A percentile compares a stretch with the other conserved stretches of the same genome.
These are phyloP conservation scores for Metschnikowia vanudenii DNA, from an alignment of 805 yeast species.

Conservation along the genomic window DNA sequence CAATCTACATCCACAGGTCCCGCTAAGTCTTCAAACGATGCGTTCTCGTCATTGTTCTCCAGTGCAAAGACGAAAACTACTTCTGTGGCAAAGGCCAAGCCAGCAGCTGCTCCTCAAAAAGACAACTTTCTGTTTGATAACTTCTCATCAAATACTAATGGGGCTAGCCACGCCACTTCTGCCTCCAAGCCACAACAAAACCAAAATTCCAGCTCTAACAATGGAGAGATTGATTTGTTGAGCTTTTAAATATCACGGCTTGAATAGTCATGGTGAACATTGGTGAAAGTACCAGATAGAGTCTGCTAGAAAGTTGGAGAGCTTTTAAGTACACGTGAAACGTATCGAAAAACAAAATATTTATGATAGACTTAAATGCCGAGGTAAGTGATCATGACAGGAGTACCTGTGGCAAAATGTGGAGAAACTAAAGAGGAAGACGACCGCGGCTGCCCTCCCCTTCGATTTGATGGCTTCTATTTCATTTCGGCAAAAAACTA, in stretches of 20 bases:
- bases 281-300: background rate
- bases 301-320: background rate
- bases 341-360: background rate
- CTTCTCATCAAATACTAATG: constrained; percentile 22
- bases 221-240: constrained; percentile 49
- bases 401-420: too few relatives aligned
- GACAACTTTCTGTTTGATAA: constrained; percentile 35
- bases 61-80: constrained; percentile 53
- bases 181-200: constrained; percentile 8
- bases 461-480: too few relatives aligned
- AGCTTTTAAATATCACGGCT: constrained; percentile 33
- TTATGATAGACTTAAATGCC: background rate
- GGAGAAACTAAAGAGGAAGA: too few relatives aligned
- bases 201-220: constrained; percentile 7
- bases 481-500: background rate
- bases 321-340: too few relatives aligned
- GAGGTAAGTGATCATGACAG: background rate
- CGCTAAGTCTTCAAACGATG: constrained; percentile 52
- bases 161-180: background rate
- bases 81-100: constrained; percentile 13
- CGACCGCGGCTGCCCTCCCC: too few relatives aligned
- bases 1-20: constrained; percentile 35
- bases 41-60: constrained; percentile 68
- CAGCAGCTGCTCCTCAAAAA: constrained; percentile 12
- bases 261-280: background rate